phyloP scores from a whole-genome alignment of 768 basidiomycete species.

The Suillus placidus region DNA sequence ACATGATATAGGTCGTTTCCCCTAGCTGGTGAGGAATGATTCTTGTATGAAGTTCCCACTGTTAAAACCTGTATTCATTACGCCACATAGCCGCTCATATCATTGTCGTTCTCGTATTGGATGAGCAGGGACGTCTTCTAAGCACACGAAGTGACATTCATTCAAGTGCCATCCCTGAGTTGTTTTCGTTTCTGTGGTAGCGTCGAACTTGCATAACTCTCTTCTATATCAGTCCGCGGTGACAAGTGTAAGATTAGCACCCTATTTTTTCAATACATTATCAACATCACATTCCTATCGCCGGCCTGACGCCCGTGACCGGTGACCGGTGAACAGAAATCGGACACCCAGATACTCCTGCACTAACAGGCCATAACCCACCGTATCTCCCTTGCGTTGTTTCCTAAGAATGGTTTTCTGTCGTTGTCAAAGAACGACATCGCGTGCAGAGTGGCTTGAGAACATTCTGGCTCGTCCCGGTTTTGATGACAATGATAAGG shows the following conservation, averaged over 20 bases:
- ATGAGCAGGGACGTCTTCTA: too few relatives aligned
- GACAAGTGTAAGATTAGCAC: not conserved
- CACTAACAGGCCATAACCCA: not conserved
- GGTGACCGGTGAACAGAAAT: not conserved
- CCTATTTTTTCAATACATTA: not conserved
- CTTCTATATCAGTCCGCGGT: not conserved
- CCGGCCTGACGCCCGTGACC: too few relatives aligned
- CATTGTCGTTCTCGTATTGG: not conserved
- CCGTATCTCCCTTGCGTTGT: not conserved
- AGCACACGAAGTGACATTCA: not conserved
- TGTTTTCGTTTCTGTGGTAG: not conserved
- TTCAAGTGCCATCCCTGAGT: not conserved
- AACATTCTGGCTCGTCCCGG: constrained; percentile 56
- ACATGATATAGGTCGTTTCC: not conserved
- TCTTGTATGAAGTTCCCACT: not conserved
- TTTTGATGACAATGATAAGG: constrained; percentile 55
- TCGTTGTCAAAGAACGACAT: not conserved
- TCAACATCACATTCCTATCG: not conserved
- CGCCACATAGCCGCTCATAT: not conserved
- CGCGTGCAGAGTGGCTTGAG: constrained; percentile 23
- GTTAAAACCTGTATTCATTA: not conserved
- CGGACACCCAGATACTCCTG: not conserved
- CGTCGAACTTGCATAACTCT: not conserved
- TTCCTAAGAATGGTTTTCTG: not conserved
- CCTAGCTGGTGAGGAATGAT: constrained; percentile 15